Evolutionary conservation across 169 alveolate genomes (phyloP).

Genomic region (Cryptosporidium felis): DNA sequence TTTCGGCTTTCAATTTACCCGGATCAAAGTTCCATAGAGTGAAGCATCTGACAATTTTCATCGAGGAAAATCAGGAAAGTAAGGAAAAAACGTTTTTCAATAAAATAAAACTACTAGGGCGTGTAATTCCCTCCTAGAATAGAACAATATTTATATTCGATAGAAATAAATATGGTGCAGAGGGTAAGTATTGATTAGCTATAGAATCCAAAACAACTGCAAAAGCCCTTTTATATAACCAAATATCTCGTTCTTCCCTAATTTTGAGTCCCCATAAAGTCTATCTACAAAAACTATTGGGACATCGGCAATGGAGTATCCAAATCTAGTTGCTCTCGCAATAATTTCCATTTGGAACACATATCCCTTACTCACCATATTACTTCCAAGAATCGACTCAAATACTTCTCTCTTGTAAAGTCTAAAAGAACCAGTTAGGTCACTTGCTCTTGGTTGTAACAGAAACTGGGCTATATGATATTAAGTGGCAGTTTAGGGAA

Average conservation of each 20-base stretch:
- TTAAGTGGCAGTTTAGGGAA: not conserved
- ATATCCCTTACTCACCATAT: slow-evolving; percentile 89
- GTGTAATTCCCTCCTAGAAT: slow-evolving; percentile 19
- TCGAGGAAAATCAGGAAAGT: slow-evolving; percentile 49
- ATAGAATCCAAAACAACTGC: slow-evolving; percentile 84
- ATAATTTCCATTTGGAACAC: slow-evolving; percentile 97
- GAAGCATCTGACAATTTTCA: slow-evolving; percentile 50
- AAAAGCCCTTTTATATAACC: slow-evolving; percentile 90
- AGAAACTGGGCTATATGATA: slow-evolving; percentile 77
- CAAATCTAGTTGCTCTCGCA: slow-evolving; percentile 89
- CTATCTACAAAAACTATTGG: slow-evolving; percentile 97
- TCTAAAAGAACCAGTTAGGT: slow-evolving; percentile 95
- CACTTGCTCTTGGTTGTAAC: slow-evolving; percentile 84
- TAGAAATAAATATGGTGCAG: too few species aligned
- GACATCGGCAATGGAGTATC: slow-evolving; percentile 91
- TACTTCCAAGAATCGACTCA: slow-evolving; percentile 79
- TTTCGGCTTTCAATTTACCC: not conserved
- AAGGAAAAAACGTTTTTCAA: slow-evolving; percentile 41
- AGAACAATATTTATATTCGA: not conserved
- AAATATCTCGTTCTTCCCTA: slow-evolving; percentile 91
- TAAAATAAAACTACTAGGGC: slow-evolving; percentile 30
- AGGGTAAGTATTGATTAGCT: not conserved
- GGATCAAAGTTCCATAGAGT: slow-evolving; percentile 65
- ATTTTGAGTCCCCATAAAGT: slow-evolving; percentile 93
- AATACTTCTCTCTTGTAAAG: slow-evolving; percentile 90